Percentiles rank a stretch among this genome's conserved stretches.
These are phyloP conservation scores for Elsinoe arachidis DNA, from an alignment of 2,329 filamentous ascomycete species.

Conservation along the genomic window DNA sequence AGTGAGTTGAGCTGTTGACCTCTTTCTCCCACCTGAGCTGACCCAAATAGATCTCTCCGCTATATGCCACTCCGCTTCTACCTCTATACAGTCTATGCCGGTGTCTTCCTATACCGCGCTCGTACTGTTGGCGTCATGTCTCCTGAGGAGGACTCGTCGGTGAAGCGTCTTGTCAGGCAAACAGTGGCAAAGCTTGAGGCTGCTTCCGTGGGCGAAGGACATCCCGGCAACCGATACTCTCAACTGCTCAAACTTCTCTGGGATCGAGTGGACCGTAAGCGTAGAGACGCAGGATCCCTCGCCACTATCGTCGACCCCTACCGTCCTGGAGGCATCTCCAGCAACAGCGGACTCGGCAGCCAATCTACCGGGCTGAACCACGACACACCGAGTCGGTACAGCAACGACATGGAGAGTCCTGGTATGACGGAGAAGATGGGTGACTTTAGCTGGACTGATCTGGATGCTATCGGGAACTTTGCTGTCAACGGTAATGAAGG, in stretches of 20 bases:
- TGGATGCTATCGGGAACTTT: conserved; percentile 40
- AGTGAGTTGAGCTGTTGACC: conserved; percentile 15
- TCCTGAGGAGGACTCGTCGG: conserved; percentile 38
- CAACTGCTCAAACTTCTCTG: conserved; percentile 40
- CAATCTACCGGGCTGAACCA: conserved; percentile 15
- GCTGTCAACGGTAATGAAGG: conserved; percentile 35
- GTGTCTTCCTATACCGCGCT: conserved; percentile 42
- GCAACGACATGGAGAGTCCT: conserved; percentile 27
- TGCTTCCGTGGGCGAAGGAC: conserved; percentile 37
- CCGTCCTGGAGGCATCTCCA: conserved; percentile 32
- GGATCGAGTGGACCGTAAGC: conserved; percentile 36
- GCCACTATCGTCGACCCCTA: conserved; percentile 29
- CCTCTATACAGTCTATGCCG: conserved; percentile 41
- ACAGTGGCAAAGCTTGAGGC: conserved; percentile 37
- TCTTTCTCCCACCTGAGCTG: neutral
- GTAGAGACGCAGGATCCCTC: conserved; percentile 15
- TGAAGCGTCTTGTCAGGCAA: conserved; percentile 39
- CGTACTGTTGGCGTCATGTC: conserved; percentile 41
- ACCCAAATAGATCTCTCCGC: conserved; percentile 26
- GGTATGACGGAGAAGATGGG: conserved; percentile 39
- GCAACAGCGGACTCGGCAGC: conserved; percentile 24
- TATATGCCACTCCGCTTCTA: conserved; percentile 43
- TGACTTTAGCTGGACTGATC: conserved; percentile 43
- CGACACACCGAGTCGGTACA: neutral
- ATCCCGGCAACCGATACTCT: conserved; percentile 40